These are phyloP conservation scores for Cladosporium halotolerans DNA, from an alignment of 2,329 filamentous ascomycete genomes.

Conservation along the genomic window DNA sequence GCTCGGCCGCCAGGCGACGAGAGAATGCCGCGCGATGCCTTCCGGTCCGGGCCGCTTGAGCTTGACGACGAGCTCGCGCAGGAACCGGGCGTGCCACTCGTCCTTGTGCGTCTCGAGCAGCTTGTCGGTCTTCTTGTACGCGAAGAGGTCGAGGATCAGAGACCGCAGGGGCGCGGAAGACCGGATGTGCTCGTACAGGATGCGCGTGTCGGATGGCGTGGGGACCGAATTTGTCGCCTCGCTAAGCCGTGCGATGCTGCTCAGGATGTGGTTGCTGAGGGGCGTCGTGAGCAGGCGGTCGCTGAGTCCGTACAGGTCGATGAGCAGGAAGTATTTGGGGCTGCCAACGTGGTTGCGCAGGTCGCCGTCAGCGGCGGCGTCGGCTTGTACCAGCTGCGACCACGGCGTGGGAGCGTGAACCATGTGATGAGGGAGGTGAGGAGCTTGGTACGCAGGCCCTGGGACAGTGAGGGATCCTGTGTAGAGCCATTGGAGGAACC, in stretches of 20 bases:
- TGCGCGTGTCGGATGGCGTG: constrained; percentile 43
- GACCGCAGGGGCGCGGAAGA: constrained; percentile 34
- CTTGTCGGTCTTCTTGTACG: constrained; percentile 48
- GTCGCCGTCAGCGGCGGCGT: constrained; percentile 27
- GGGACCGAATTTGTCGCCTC: constrained; percentile 45
- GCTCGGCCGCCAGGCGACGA: constrained; percentile 36
- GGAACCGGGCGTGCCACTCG: constrained; percentile 43
- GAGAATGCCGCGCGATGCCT: constrained; percentile 35
- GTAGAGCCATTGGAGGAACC: constrained; percentile 49
- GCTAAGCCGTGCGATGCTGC: constrained; percentile 39
- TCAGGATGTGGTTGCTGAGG: constrained; percentile 40
- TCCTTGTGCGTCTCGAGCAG: constrained; percentile 42
- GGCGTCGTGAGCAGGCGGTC: constrained; percentile 43
- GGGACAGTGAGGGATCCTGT: constrained; percentile 32
- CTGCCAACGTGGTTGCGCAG: constrained; percentile 40
- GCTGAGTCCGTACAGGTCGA: constrained; percentile 42
- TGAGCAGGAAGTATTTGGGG: constrained; percentile 46
- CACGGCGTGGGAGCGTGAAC: constrained; percentile 2
- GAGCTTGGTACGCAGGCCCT: constrained; percentile 12
- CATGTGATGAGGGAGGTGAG: constrained; percentile 6
- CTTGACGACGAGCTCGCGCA: constrained; percentile 41
- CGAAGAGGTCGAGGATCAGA: constrained; percentile 45
- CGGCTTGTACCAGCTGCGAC: not conserved
- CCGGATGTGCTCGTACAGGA: constrained; percentile 41
- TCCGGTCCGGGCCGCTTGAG: constrained; percentile 41